Evolutionary conservation across 1,139 yeast species (phyloP).

Genomic region (Saccharomyces hybrid): DNA sequence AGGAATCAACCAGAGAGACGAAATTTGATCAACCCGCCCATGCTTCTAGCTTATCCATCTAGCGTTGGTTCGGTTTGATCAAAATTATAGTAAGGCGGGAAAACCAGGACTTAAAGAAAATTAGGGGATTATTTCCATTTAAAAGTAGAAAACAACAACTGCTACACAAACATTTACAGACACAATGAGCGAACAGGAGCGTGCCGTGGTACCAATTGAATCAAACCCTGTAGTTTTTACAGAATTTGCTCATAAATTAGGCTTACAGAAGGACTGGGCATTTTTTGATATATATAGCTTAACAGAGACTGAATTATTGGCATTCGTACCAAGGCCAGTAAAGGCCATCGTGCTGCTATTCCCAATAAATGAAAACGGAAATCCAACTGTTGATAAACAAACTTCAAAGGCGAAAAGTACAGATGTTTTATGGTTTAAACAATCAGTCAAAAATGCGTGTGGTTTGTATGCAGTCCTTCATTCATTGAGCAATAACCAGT

Average conservation of each 20-base stretch:
- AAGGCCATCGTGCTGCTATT: constrained; percentile 69
- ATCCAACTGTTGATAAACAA: constrained; percentile 36
- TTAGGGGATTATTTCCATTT: background rate
- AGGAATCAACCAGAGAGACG: background rate
- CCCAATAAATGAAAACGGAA: constrained; percentile 55
- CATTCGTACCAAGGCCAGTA: constrained; percentile 76
- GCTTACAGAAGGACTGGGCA: constrained; percentile 51
- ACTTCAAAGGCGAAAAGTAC: constrained; percentile 7
- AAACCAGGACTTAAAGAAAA: background rate
- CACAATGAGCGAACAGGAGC: background rate
- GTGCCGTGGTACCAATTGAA: constrained; percentile 73
- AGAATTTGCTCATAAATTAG: constrained; percentile 58
- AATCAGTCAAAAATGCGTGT: constrained; percentile 83
- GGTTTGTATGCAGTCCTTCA: constrained; percentile 87
- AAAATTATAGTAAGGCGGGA: background rate
- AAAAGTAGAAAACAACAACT: background rate
- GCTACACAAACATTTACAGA: background rate
- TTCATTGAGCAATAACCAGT: constrained; percentile 48
- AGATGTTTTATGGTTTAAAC: constrained; percentile 61
- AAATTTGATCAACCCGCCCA: background rate
- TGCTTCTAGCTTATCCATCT: background rate
- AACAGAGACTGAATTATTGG: constrained; percentile 68
- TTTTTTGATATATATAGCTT: constrained; percentile 81
- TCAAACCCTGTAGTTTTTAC: constrained; percentile 83
- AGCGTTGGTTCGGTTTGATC: background rate